Evolutionary conservation across 805 yeast species (phyloP), one percentile per base, ranked within the genome.

Genomic region (Teunomyces panamensis): DNA sequence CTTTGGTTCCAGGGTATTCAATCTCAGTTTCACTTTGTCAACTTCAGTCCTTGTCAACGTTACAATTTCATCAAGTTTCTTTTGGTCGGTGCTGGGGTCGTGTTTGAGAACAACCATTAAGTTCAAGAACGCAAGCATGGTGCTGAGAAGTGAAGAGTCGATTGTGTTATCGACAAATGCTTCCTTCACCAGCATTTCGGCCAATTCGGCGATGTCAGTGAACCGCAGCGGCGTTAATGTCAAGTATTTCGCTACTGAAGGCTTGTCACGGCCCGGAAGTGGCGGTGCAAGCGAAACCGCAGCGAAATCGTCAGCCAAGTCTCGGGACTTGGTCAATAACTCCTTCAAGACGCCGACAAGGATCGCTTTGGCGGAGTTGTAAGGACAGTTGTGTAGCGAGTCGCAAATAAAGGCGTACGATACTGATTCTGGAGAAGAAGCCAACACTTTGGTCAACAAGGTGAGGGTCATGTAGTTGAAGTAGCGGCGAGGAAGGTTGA

Each of bases 321-420:
- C 27, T 53, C 52, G 57, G 13, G 58, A 56, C 51, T 78, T 75
- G 4, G 76, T 56, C 53, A 83, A 63, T 52, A 89, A 71, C 55
- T 84, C 89, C 61, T 85, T 89, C 58, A 89, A 74, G 20, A 89
- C 81, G 3, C 84, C 80, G 13, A 89, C 76, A 32, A 82, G 66
- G 3, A 81, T 81, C 20, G 84, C 73, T 55, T 82, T 81, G 17
- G 80, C 78, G 34, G 78, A 77, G 34, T 75, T 81, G 58, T 75
- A 80, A 1, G 94, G 91, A 58, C 92, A 86, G 44, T 78, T 71
- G 27, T 71, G 68, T 44, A 92, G 69, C 0, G 89, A 75, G 58
- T 88, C 89, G 20, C 73, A 59, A 11, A 89, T 68, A 59, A 86
- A 87, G 2, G 70, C 68, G 64, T 81, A 88, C 0, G 86, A 66